Evolutionary conservation across 345 rosid genomes (phyloP).

Genomic region (Lumnitzera littorea): DNA sequence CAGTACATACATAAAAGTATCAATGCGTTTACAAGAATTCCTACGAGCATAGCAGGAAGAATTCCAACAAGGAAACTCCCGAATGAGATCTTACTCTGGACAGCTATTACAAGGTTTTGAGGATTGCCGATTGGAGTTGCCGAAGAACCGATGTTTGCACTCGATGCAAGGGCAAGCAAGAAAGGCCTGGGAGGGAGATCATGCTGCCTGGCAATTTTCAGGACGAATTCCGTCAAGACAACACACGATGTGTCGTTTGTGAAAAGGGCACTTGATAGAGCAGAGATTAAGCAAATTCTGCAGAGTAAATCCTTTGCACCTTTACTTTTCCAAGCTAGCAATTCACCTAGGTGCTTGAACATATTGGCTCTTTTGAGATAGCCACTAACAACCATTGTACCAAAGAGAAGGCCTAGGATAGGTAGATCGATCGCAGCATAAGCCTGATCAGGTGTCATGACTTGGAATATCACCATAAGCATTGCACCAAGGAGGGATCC

Average conservation of each 20-base stretch:
- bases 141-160: slow-evolving; percentile 83
- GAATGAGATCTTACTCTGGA: slow-evolving; percentile 60
- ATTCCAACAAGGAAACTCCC: slow-evolving; percentile 54
- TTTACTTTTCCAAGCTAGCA: slow-evolving; percentile 61
- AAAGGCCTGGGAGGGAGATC: slow-evolving; percentile 79
- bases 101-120: slow-evolving; percentile 79
- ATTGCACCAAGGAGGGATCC: slow-evolving; percentile 80
- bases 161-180: slow-evolving; percentile 71
- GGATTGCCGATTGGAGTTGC: slow-evolving; percentile 91
- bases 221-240: slow-evolving; percentile 69
- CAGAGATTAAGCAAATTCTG: slow-evolving; percentile 67
- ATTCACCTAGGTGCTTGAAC: slow-evolving; percentile 68
- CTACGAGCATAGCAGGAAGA: slow-evolving; percentile 70
- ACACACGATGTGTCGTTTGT: slow-evolving; percentile 85
- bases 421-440: slow-evolving; percentile 81
- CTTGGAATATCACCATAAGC: slow-evolving; percentile 81
- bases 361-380: slow-evolving; percentile 83
- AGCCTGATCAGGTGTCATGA: slow-evolving; percentile 65
- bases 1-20: slow-evolving; percentile 65
- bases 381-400: slow-evolving; percentile 78
- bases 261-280: slow-evolving; percentile 76
- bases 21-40: slow-evolving; percentile 45
- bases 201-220: slow-evolving; percentile 78
- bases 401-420: slow-evolving; percentile 83
- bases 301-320: slow-evolving; percentile 72